Evolutionary conservation across 192 early-diverging fungal species (phyloP).

Genomic region (Coemansia sp.): DNA sequence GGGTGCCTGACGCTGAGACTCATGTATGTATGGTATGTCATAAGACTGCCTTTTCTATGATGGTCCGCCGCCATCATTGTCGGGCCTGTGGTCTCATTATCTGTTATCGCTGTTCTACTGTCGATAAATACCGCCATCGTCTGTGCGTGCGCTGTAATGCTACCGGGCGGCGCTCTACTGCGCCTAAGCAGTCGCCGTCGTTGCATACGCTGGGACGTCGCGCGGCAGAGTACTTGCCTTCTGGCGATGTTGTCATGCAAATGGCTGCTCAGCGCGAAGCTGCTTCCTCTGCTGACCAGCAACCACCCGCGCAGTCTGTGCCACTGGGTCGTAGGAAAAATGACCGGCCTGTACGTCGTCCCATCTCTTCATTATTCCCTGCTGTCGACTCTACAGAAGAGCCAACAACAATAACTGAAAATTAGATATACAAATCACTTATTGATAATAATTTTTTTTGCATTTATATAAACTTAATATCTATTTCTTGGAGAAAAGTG

Average conservation of each 20-base stretch:
- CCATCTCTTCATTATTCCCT: slow-evolving; percentile 40
- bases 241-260: slow-evolving; percentile 35
- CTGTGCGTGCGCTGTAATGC: slow-evolving; percentile 40
- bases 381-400: neutral
- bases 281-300: neutral
- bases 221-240: slow-evolving; percentile 39
- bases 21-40: slow-evolving; percentile 58
- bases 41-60: slow-evolving; percentile 55
- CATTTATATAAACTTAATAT: slow-evolving; percentile 27
- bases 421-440: neutral
- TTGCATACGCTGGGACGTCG: slow-evolving; percentile 36
- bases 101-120: slow-evolving; percentile 55
- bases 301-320: neutral
- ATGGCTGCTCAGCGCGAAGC: slow-evolving; percentile 25
- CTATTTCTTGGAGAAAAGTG: slow-evolving; percentile 52
- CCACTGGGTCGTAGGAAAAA: slow-evolving; percentile 15
- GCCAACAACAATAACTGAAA: neutral
- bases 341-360: slow-evolving; percentile 29
- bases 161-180: slow-evolving; percentile 4
- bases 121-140: slow-evolving; percentile 19
- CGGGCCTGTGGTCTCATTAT: slow-evolving; percentile 55
- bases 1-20: slow-evolving; percentile 56
- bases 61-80: slow-evolving; percentile 58
- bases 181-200: slow-evolving; percentile 33
- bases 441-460: neutral